Evolutionary conservation across 2,329 filamentous ascomycete species (phyloP).

Genomic region (Hypoxylon sp.): DNA sequence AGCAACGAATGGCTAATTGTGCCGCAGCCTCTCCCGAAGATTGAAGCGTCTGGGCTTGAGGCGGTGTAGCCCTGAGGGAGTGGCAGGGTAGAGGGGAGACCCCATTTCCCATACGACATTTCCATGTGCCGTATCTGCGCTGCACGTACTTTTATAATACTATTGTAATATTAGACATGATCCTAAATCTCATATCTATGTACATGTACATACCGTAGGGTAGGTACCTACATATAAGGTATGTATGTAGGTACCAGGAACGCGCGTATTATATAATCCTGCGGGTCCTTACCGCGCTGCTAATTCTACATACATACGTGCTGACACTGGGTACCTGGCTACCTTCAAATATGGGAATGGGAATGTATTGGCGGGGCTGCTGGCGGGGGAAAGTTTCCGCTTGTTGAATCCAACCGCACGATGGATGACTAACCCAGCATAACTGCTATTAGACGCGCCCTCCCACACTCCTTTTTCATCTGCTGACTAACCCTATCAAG

Average conservation of each 20-base stretch:
- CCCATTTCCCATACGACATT: slow-evolving; percentile 18
- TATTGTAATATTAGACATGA: background rate
- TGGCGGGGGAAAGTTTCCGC: slow-evolving; percentile 6
- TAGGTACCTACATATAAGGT: too few species aligned
- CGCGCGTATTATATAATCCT: slow-evolving; percentile 10
- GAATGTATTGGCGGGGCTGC: background rate
- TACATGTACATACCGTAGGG: background rate
- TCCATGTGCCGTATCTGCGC: slow-evolving; percentile 21
- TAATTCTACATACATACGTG: slow-evolving; percentile 21
- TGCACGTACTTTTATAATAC: slow-evolving; percentile 13
- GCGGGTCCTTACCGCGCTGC: slow-evolving; percentile 6
- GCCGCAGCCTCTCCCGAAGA: slow-evolving; percentile 6
- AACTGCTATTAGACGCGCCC: slow-evolving; percentile 1
- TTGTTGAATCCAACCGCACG: slow-evolving; percentile 7
- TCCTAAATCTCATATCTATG: background rate
- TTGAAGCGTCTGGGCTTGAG: slow-evolving; percentile 3
- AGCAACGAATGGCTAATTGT: slow-evolving; percentile 5
- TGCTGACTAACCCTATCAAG: slow-evolving; percentile 18
- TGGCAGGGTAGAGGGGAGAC: background rate
- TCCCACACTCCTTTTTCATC: background rate
- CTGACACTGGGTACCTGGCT: background rate
- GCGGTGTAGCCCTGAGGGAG: slow-evolving; percentile 15
- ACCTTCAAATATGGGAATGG: background rate
- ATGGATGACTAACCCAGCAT: slow-evolving; percentile 34
- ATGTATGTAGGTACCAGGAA: background rate